Percentiles rank a stretch among this genome's conserved stretches.
phyloP scores from a whole-genome alignment of 345 rosid species.

The Aethionema arabicum region DNA sequence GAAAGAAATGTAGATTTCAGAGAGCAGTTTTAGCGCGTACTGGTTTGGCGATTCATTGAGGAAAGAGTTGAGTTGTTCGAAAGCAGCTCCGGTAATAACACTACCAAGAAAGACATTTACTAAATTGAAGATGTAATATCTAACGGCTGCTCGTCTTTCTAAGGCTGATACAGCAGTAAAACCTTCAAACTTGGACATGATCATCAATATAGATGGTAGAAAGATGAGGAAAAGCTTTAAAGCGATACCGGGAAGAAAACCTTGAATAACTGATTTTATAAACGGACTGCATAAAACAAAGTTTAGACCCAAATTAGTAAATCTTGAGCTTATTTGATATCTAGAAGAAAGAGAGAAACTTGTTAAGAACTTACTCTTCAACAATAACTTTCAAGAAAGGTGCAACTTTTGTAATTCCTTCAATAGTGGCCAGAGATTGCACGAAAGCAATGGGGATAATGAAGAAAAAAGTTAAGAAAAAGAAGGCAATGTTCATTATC shows the following conservation, averaged over 20 bases:
- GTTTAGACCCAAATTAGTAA: conserved; percentile 10
- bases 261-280: conserved; percentile 77
- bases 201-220: conserved; percentile 85
- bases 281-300: conserved; percentile 50
- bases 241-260: conserved; percentile 85
- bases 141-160: conserved; percentile 86
- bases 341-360: conserved; percentile 11
- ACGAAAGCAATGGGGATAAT: conserved; percentile 87
- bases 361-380: conserved; percentile 51
- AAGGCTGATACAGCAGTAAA: conserved; percentile 69
- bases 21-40: conserved; percentile 41
- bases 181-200: conserved; percentile 96
- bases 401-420: conserved; percentile 66
- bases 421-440: conserved; percentile 86
- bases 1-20: not conserved
- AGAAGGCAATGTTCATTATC: conserved; percentile 82
- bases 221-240: conserved; percentile 94
- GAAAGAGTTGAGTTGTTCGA: conserved; percentile 73
- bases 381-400: conserved; percentile 69
- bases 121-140: conserved; percentile 78
- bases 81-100: conserved; percentile 70
- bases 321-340: conserved; percentile 6
- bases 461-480: conserved; percentile 94
- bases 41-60: conserved; percentile 62
- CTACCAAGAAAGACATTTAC: conserved; percentile 91